phyloP scores from a whole-genome alignment of 371 early-diverging fungal species.

The Circinella minor region DNA sequence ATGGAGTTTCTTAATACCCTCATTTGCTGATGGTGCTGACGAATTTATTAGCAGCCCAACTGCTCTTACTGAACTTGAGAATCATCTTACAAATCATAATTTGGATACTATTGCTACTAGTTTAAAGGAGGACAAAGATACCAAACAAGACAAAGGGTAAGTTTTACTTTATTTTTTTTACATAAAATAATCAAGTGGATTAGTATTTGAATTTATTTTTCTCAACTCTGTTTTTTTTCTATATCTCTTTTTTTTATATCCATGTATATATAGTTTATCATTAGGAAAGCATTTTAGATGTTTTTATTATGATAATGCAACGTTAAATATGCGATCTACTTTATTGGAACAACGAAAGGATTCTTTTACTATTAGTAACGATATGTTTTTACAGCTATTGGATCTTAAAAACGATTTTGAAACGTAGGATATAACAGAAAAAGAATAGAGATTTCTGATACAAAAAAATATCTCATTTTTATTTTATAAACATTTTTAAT shows the following conservation, averaged over 20 bases:
- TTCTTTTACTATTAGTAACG: slow-evolving; percentile 36
- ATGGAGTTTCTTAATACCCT: slow-evolving; percentile 46
- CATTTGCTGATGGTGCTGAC: slow-evolving; percentile 27
- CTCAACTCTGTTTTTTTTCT: neutral
- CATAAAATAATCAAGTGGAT: too few species aligned
- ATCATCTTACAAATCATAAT: slow-evolving; percentile 27
- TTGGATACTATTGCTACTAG: slow-evolving; percentile 24
- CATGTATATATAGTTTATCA: slow-evolving; percentile 17
- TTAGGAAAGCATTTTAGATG: slow-evolving; percentile 47
- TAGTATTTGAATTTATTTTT: too few species aligned
- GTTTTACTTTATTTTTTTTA: too few species aligned
- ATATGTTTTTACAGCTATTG: slow-evolving; percentile 52
- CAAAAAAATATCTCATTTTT: too few species aligned
- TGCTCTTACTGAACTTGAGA: slow-evolving; percentile 34
- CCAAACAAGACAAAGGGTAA: slow-evolving; percentile 42
- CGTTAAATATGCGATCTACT: slow-evolving; percentile 45
- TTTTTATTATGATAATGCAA: slow-evolving; percentile 50
- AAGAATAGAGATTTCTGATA: neutral
- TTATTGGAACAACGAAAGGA: slow-evolving; percentile 30
- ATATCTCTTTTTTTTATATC: neutral
- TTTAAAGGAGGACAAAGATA: slow-evolving; percentile 27
- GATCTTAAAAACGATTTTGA: slow-evolving; percentile 63
- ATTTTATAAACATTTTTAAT: too few species aligned
- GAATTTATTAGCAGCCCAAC: slow-evolving; percentile 29
- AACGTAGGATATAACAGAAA: slow-evolving; percentile 21